Evolutionary conservation across 1,284 basidiomycete genomes (phyloP), one percentile per base, ranked within the genome.

Genomic region (Volvariella surrecta): DNA sequence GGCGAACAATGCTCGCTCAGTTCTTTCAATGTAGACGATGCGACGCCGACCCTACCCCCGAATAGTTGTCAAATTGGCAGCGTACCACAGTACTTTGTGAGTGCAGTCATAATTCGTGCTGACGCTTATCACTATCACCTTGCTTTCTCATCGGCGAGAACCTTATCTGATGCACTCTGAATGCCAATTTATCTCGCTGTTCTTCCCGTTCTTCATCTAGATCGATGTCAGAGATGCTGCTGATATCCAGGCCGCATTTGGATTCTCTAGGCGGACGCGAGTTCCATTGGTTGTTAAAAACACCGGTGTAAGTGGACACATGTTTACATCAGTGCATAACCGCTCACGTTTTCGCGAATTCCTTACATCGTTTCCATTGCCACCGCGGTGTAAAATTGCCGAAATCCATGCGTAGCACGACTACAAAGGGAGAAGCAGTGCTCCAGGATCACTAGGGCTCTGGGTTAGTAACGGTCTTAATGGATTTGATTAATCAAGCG

Each of bases 281-380:
- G 54, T 71, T 8, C 69, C 67, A 4, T 48, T 76, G 16, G 65
- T 68, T 2, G 58, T 75, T 17, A 72, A 73, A 48, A 75, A 75
- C 51, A 71, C 70, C 9, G 73, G 72, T 17, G 70, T 71, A 46
- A 52, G 65, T 53, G n/a, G n/a, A n/a, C 19, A 17, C 6, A 9
- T 34, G 13, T 16, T 34, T 38, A 16, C 16, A 4, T 15, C 24
- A 21, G 34, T 1, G 10, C n/a, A 3, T 24, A 6, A 16, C 11
- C 4, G 11, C 37, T 39, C 7, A 37, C 13, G 7, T 15, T 7
- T 21, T 13, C 30, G n/a, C n/a, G n/a, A n/a, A n/a, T n/a, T n/a
- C n/a, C n/a, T n/a, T n/a, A n/a, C n/a, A n/a, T 19, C 19, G 19
- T 22, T 21, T 37, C 15, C n/a, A n/a, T n/a, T n/a, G n/a, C n/a